Evolutionary conservation across 2,329 filamentous ascomycete species (phyloP).

Genomic region (Phaeosphaeriaceae sp.): DNA sequence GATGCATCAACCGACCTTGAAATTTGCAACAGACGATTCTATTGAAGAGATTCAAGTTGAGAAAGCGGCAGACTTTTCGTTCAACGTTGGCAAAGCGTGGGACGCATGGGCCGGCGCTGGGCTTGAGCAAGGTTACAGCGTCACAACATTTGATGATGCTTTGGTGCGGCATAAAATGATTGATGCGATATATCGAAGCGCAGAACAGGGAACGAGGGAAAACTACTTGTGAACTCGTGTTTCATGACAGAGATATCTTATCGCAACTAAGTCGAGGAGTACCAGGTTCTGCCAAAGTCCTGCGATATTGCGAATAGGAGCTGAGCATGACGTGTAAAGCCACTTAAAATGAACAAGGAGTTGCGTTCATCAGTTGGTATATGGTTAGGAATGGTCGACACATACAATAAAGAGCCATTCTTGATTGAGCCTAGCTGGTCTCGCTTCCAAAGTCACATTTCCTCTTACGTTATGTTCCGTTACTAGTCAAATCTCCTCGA

Average conservation of each 20-base stretch:
- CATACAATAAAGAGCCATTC: too few relatives aligned
- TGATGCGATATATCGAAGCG: constrained; percentile 44
- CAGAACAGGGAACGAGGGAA: constrained; percentile 35
- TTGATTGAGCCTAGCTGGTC: background rate
- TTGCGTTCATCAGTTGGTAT: too few relatives aligned
- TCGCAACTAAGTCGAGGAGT: too few relatives aligned
- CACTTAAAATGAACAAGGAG: too few relatives aligned
- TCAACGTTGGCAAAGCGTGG: constrained; percentile 63
- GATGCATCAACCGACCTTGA: constrained; percentile 50
- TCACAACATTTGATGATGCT: constrained; percentile 44
- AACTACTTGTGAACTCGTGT: constrained; percentile 34
- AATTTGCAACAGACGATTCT: constrained; percentile 45
- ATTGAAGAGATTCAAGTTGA: constrained; percentile 56
- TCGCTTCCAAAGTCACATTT: constrained; percentile 7
- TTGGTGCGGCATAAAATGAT: constrained; percentile 45
- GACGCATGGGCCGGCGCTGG: constrained; percentile 58
- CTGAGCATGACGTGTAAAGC: too few relatives aligned
- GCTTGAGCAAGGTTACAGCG: constrained; percentile 28
- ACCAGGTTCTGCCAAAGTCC: too few relatives aligned
- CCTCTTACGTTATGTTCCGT: constrained; percentile 25
- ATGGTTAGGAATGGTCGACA: too few relatives aligned
- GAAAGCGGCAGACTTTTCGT: constrained; percentile 54
- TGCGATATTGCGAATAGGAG: too few relatives aligned
- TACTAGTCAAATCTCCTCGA: constrained; percentile 7
- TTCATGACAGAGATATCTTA: too few relatives aligned